phyloP scores from a whole-genome alignment of 108 stramenopile genomes.

The Pseudonitzschia multiseries region DNA sequence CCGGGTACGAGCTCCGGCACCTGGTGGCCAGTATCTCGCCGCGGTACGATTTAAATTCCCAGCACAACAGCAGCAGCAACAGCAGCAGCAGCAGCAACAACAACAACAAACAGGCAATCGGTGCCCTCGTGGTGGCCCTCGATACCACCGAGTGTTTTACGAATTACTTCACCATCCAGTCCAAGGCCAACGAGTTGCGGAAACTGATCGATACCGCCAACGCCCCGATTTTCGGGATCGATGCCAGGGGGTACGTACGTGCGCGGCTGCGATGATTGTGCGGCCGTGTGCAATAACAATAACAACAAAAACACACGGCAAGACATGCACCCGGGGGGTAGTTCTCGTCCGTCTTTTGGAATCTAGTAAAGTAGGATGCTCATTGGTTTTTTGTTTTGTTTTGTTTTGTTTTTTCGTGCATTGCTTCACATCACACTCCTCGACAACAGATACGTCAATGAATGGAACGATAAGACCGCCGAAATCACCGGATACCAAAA shows the following conservation, averaged over 20 bases:
- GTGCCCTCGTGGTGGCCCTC: constrained; percentile 59
- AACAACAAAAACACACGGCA: too few species aligned
- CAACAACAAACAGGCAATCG: constrained; percentile 31
- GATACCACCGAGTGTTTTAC: constrained; percentile 47
- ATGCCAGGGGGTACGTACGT: constrained; percentile 46
- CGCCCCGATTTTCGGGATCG: constrained; percentile 76
- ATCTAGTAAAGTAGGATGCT: background rate
- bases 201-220: constrained; percentile 71
- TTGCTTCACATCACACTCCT: background rate
- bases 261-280: too few species aligned
- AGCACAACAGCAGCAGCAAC: too few species aligned
- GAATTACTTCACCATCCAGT: background rate
- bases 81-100: too few species aligned
- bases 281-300: too few species aligned
- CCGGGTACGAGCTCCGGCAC: constrained; percentile 33
- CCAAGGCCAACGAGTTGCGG: constrained; percentile 34
- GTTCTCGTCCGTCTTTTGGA: background rate
- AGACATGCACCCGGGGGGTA: background rate
- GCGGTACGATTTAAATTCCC: constrained; percentile 30
- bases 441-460: constrained; percentile 42
- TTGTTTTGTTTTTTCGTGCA: background rate
- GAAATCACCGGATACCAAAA: constrained; percentile 70
- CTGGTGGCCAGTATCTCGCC: constrained; percentile 58
- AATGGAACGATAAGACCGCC: constrained; percentile 68
- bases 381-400: background rate